Evolutionary conservation across 257 asterid genomes (phyloP), one percentile per base, ranked within the genome.

Genomic region (Haberlea rhodopensis): DNA sequence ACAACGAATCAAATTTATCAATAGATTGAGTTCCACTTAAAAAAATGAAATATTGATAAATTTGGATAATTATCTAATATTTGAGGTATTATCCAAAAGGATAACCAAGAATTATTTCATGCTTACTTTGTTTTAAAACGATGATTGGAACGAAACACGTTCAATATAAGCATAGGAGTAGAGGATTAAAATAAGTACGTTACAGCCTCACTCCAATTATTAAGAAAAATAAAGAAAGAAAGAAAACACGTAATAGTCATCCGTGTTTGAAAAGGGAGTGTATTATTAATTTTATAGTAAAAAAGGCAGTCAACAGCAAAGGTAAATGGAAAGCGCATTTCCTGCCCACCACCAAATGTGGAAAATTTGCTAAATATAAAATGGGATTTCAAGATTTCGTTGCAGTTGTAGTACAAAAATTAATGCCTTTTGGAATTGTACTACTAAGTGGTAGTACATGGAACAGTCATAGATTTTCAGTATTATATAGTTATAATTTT

Each of bases 321-420:
- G 49, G 48, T 37, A n/a, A 48, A 48, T 46, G 59, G 46, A 26
- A 57, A 53, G 65, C 52, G 52, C 43, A 55, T 21, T 69, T 68
- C 4, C 29, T 16, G 20, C 75, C 73, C 49, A 55, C 75, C 61
- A 10, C 0, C n/a, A 11, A 37, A 4, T 15, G 49, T 43, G 1
- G 0, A 43, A 37, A 37, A 0, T 55, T 29, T 68, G 48, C 57
- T 56, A 28, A 51, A 67, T 59, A 6, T 8, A 48, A 34, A 52
- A 28, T 54, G 71, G 68, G 45, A 72, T 72, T 68, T 37, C 53
- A 43, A 20, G n/a, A n/a, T 56, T 31, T 9, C 2, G 15, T 13
- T 23, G 19, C 19, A 7, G 46, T 57, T 58, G 77, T 59, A 65
- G 81, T 76, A 76, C 81, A 72, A 68, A 34, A 53, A 27, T 15